phyloP scores from a whole-genome alignment of 805 yeast species.

The Metschnikowia noctiluminum region DNA sequence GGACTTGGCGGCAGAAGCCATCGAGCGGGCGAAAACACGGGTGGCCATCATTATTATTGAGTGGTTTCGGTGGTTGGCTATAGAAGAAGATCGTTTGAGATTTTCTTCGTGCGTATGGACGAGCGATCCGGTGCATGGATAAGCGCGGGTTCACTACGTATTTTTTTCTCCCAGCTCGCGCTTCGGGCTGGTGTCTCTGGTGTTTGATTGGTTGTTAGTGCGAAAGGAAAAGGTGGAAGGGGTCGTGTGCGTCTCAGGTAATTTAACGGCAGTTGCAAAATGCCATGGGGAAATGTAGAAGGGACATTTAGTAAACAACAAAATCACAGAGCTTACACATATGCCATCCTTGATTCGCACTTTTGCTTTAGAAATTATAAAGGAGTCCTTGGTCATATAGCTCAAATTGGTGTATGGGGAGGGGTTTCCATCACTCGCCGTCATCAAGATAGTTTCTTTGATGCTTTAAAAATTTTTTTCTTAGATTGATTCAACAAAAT shows the following conservation, averaged over 20 bases:
- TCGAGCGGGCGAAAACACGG: conserved; percentile 63
- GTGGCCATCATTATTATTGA: conserved; percentile 44
- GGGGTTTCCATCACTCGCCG: too few species aligned
- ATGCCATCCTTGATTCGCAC: too few species aligned
- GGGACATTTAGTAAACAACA: too few species aligned
- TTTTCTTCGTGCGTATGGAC: background rate
- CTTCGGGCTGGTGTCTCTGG: conserved; percentile 2
- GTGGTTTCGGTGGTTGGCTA: background rate
- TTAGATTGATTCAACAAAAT: too few species aligned
- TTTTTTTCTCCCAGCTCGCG: conserved; percentile 1
- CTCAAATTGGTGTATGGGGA: too few species aligned
- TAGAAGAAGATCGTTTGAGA: background rate
- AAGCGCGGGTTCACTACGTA: background rate
- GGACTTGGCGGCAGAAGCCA: conserved; percentile 67
- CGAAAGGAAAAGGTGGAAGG: background rate
- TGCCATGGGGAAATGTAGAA: too few species aligned
- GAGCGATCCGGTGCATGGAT: conserved; percentile 2
- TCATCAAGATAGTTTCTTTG: too few species aligned
- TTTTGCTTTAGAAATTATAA: too few species aligned
- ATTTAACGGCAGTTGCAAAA: background rate
- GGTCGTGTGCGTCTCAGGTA: background rate
- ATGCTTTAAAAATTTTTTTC: too few species aligned
- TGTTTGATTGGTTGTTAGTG: conserved; percentile 1
- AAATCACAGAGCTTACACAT: too few species aligned
- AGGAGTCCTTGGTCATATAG: too few species aligned